Evolutionary conservation across 768 basidiomycete genomes (phyloP), one percentile per base, ranked within the genome.

Genomic region (Amanita phalloides): DNA sequence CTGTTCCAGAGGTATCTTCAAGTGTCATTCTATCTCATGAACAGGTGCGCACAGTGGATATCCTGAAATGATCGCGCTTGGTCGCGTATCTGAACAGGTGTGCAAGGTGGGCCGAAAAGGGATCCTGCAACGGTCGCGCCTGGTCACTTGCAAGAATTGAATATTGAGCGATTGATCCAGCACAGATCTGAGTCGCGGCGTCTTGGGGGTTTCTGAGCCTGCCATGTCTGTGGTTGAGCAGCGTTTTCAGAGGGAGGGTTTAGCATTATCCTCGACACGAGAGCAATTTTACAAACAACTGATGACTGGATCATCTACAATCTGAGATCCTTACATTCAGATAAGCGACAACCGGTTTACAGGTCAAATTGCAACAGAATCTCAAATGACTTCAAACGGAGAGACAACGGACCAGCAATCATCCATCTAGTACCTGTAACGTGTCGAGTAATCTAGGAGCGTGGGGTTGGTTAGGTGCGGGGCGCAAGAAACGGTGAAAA

Each of bases 381-480:
- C 7, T 30, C 9, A 30, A 8, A 9, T 30, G 32, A 33, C 1
- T 0, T 2, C 0, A 17, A 17, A 17, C 17, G 17, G 17, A 17
- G 17, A 17, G 17, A 3, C 30, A 33, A 33, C 7, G 11, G 32
- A 13, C 33, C 13, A 13, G 13, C 33, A 33, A 33, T 13, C 10
- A 33, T 37, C 48, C 35, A 13, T 49, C 48, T 61, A 71, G 56
- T 71, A 71, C 56, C 70, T 62, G 60, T 73, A 72, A n/a, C 71
- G 65, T 9, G 71, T 73, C 3, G 71, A 73, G 49, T 73, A 73
- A 58, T 73, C 72, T 72, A 45, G 1, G 50, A 17, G 6, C 49
- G 35, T n/a, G 4, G 41, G 36, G 17, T 50, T 32, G 21, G 43
- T 3, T 21, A 25, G 39, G 6, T 25, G 9, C 13, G 17, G 2